A percentile compares a stretch with the other conserved stretches of the same genome.
Conservation (phyloP, 352 stramenopile genomes). For the Phytophthora multivora region DNA sequence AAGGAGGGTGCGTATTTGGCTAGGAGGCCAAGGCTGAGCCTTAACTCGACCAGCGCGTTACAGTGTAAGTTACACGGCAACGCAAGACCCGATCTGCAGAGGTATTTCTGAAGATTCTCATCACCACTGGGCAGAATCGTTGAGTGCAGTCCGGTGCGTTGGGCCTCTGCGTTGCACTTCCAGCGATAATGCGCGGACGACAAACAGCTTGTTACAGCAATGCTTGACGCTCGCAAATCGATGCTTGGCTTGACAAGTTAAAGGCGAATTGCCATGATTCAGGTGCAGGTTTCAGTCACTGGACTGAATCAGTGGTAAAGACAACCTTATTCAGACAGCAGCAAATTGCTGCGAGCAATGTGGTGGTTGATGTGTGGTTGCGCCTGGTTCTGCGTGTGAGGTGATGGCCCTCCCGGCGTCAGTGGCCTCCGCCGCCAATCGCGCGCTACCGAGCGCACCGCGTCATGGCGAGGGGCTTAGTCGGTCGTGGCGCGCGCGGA, state of each 20-base stretch:
- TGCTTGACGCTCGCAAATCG: background rate
- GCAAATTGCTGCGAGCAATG: too few relatives aligned
- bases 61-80: background rate
- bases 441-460: slow-evolving; percentile 3
- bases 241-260: background rate
- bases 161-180: background rate
- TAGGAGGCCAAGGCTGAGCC: too few relatives aligned
- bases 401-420: slow-evolving; percentile 14
- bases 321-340: background rate
- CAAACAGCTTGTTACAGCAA: too few relatives aligned
- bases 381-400: background rate
- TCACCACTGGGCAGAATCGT: slow-evolving; percentile 3
- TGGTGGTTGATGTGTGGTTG: too few relatives aligned
- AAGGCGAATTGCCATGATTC: too few relatives aligned
- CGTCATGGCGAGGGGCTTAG: slow-evolving; percentile 15
- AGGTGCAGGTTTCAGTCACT: too few relatives aligned
- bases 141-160: slow-evolving; percentile 11
- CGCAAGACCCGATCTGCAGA: background rate
- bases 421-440: slow-evolving; percentile 23
- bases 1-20: too few relatives aligned
- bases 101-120: slow-evolving; percentile 26
- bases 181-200: too few relatives aligned
- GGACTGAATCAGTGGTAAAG: background rate
- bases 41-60: too few relatives aligned
- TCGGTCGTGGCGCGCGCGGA: background rate